Evolutionary conservation across 768 basidiomycete species (phyloP).

Genomic region (Podaxis sp.): DNA sequence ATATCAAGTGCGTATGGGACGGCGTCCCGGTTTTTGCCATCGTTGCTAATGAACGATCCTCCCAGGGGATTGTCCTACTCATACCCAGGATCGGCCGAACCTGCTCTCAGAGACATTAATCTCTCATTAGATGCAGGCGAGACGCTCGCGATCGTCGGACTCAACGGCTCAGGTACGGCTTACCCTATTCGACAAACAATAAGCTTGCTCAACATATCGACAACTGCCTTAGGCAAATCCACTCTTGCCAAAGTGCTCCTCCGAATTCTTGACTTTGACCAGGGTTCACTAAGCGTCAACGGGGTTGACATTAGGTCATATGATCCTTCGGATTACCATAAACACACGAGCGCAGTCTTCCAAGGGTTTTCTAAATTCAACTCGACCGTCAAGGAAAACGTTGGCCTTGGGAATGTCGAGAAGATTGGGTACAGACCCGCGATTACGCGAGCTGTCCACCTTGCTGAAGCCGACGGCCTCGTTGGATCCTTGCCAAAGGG

Average conservation of each 20-base stretch:
- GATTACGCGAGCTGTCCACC: conserved; percentile 61
- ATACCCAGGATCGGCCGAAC: conserved; percentile 71
- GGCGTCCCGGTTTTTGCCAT: neutral
- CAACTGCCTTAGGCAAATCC: conserved; percentile 63
- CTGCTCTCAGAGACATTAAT: conserved; percentile 67
- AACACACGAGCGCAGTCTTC: conserved; percentile 76
- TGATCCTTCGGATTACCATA: conserved; percentile 69
- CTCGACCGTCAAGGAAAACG: conserved; percentile 76
- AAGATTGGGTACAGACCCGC: conserved; percentile 55
- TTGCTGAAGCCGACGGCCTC: conserved; percentile 69
- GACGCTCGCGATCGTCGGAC: conserved; percentile 82
- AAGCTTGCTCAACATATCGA: conserved; percentile 5
- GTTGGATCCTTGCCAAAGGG: conserved; percentile 69
- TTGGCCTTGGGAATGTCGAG: conserved; percentile 77
- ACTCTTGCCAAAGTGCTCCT: conserved; percentile 82
- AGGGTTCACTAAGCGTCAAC: conserved; percentile 69
- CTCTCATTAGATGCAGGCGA: conserved; percentile 74
- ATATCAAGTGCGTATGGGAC: conserved; percentile 51
- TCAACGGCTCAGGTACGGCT: conserved; percentile 72
- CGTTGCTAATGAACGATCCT: conserved; percentile 3
- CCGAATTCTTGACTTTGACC: conserved; percentile 74
- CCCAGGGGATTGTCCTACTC: conserved; percentile 56
- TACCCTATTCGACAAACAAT: conserved; percentile 9
- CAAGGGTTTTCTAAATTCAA: conserved; percentile 84
- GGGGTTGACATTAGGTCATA: conserved; percentile 64